A percentile compares a stretch with the other conserved stretches of the same genome.
These are phyloP conservation scores for Primulina huaijiensis DNA, from an alignment of 257 asterid species.

Conservation along the genomic window DNA sequence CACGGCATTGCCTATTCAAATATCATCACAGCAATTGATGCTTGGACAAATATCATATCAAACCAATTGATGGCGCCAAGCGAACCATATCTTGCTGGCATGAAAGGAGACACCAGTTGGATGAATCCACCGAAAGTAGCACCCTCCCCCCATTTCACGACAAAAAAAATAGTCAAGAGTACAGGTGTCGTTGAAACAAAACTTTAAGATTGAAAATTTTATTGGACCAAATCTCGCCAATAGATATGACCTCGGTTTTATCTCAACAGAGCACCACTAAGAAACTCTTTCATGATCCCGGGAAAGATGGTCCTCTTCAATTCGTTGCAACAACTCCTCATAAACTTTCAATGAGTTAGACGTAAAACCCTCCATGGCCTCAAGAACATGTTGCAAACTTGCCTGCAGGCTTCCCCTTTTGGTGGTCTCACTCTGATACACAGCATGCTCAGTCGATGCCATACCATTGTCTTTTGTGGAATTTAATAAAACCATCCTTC, in stretches of 20 bases:
- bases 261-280: constrained; percentile 10
- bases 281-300: constrained; percentile 39
- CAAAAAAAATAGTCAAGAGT: neutral
- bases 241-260: neutral
- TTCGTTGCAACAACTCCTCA: constrained; percentile 74
- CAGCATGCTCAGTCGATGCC: constrained; percentile 56
- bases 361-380: constrained; percentile 85
- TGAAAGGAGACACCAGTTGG: neutral
- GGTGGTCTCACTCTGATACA: constrained; percentile 78
- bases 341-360: constrained; percentile 59
- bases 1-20: neutral
- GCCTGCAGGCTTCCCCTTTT: constrained; percentile 68
- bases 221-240: neutral
- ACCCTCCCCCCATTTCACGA: constrained; percentile 9
- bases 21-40: neutral
- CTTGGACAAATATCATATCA: neutral
- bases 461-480: constrained; percentile 45
- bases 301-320: constrained; percentile 66
- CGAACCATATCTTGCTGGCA: neutral
- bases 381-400: constrained; percentile 69
- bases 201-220: neutral
- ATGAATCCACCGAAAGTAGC: neutral
- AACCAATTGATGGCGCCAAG: neutral
- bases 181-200: neutral
- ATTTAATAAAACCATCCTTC: constrained; percentile 45